Percentiles rank a stretch among this genome's conserved stretches.
Conservation (phyloP, 139 green algal species). For the Chlorella vulgaris region DNA sequence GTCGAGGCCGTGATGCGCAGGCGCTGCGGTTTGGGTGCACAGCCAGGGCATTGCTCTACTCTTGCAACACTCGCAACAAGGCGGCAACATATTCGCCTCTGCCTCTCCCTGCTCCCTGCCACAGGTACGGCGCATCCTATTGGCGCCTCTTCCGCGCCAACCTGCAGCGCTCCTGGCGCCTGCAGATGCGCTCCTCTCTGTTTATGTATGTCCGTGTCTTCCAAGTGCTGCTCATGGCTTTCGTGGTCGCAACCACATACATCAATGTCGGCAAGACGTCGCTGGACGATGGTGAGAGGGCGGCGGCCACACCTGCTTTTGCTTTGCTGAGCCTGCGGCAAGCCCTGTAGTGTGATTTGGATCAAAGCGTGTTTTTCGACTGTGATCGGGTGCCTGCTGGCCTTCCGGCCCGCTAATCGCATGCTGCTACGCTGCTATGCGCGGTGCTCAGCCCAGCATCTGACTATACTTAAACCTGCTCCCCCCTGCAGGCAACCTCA, state of each 20-base stretch:
- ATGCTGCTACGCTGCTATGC: too few relatives aligned
- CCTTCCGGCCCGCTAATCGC: too few relatives aligned
- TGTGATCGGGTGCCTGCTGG: neutral
- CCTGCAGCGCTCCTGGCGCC: conserved; percentile 4
- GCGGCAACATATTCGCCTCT: too few relatives aligned
- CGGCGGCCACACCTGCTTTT: neutral
- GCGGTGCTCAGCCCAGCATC: too few relatives aligned
- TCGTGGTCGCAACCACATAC: conserved; percentile 27
- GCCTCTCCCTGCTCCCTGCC: too few relatives aligned
- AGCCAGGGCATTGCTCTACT: too few relatives aligned
- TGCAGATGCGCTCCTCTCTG: conserved; percentile 33
- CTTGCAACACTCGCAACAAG: too few relatives aligned
- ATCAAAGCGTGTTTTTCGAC: neutral
- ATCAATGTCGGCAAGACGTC: conserved; percentile 15
- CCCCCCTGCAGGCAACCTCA: conserved; percentile 27
- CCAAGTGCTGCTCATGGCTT: conserved; percentile 33
- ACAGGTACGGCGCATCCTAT: conserved; percentile 35
- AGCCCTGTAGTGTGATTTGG: too few relatives aligned
- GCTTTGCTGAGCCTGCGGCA: too few relatives aligned
- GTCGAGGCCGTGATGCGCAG: too few relatives aligned
- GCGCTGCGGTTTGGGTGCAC: too few relatives aligned
- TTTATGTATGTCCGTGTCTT: conserved; percentile 40
- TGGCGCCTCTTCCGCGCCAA: conserved; percentile 20
- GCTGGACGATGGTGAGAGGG: conserved; percentile 21
- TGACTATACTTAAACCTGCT: too few relatives aligned